Base-by-base conservation (phyloP, 2,329 filamentous ascomycete genomes). In the Xylariales sp. region DNA sequence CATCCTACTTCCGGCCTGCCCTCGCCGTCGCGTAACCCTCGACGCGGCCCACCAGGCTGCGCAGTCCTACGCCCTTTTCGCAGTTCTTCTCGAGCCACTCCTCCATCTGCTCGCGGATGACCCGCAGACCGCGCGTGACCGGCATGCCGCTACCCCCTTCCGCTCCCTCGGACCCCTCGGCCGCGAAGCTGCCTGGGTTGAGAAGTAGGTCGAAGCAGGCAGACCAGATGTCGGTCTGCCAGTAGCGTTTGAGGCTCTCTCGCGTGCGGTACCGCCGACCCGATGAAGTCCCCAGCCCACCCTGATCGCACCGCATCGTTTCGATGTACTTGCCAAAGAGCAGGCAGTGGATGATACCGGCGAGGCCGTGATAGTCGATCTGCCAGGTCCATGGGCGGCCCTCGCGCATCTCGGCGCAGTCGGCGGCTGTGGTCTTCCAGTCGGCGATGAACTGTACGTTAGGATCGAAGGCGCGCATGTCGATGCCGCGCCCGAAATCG, bases 301-400 rank as follows among this genome's bases (percentile, higher is more conserved):
- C 74, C 19, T 67, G 60, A 50, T 75, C 69, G 51, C 65, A 72
- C 24, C 75, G 72, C 37, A 75, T 65, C 1, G 88, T 94, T 57
- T 95, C 88, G 52, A 98, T 93, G 63, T 97, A 97, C 55, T 87
- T 89, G 8, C 93, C 91, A 57, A 96, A 98, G 4, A 98, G 76
- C 51, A 98, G 76, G 29, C 81, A 84, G 63, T 98, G 89, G 5
- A 97, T 71, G 17, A 88, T 86, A 5, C 88, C 89, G 0, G 93
- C 93, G 0, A 96, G 74, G 11, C 93, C 93, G 60, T 95, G 88
- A 53, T 97, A 94, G 66, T 98, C 93, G 49, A 96, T 88, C 60
- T 98, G 93, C 69, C 89, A 96, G 2, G 91, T 97, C 93, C 93
- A 98, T 1, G 90, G 89, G 1, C 91, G 77, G 40, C 88, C 78